Evolutionary conservation across 768 basidiomycete species (phyloP).

Genomic region (Lentinula detonsa): DNA sequence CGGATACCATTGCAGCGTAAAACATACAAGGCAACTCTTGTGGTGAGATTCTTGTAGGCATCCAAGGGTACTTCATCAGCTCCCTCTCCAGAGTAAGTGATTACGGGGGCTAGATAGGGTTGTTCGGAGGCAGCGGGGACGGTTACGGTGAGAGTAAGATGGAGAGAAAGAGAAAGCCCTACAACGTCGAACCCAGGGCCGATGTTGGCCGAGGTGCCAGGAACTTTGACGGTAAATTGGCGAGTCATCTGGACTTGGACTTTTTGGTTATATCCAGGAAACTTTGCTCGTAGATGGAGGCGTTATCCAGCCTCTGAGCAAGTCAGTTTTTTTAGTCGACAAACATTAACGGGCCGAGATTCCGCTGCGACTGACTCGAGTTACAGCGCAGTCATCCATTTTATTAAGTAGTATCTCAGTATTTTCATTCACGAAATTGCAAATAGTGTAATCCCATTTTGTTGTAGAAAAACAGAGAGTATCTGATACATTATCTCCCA

Average conservation of each 20-base stretch:
- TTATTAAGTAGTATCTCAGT: no score
- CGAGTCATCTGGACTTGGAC: background rate
- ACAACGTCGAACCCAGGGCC: conserved; percentile 99
- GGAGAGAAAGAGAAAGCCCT: conserved; percentile 90
- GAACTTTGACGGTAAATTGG: conserved; percentile 72
- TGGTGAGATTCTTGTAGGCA: conserved; percentile 94
- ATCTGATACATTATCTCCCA: no score
- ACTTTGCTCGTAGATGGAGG: no score
- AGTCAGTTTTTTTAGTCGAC: no score
- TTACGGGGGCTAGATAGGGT: conserved; percentile 45
- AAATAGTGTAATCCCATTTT: no score
- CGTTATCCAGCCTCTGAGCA: no score
- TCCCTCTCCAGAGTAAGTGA: conserved; percentile 86
- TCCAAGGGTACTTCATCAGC: conserved; percentile 87
- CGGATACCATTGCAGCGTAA: conserved; percentile 80
- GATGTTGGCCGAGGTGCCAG: conserved; percentile 98
- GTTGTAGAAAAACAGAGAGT: no score
- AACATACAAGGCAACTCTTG: conserved; percentile 95
- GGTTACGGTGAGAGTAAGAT: conserved; percentile 67
- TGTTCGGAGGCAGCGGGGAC: conserved; percentile 21
- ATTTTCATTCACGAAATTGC: no score
- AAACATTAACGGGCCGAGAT: no score
- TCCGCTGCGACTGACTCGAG: no score
- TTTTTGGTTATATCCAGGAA: background rate
- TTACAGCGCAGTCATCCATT: no score